Evolutionary conservation across 306 rosid species (phyloP), one percentile per base, ranked within the genome.

Genomic region (Oemleria cerasiformis): DNA sequence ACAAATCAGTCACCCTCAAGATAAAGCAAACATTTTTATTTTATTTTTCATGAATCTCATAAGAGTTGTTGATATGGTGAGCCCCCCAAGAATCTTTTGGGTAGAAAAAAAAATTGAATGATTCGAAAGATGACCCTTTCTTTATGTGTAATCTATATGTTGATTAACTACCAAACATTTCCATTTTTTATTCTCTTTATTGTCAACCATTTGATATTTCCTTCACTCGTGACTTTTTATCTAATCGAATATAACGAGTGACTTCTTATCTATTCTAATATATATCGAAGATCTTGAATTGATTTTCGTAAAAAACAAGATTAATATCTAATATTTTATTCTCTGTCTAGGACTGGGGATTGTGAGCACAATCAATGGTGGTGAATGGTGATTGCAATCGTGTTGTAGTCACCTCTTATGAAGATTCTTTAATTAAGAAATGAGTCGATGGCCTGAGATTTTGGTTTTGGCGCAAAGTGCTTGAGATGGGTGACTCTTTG

Each of bases 1-100:
- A 70, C 56, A 72, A 78, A 65, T 15, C 60, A 56, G 63, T 72
- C 77, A 48, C 65, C 61, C 55, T 72, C 81, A 57, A 50, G 56
- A 65, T 42, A 40, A 65, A 15, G 57, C 75, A 45, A 51, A 47
- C 36, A 19, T 8, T 2, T 21, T 36, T 7, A 21, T 48, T 21
- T n/a, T 17, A n/a, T 11, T 21, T 0, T 58, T 58, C 5, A 21
- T 72, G 68, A 64, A 65, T 71, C 73, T 72, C 40, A 16, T 21
- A 51, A 47, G 47, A 42, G 30, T 44, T 25, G 8, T 56, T 62
- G 76, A 71, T 64, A 44, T 57, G 72, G 73, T 71, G 57, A 65
- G 48, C 62, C 73, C 49, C 49, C 43, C 55, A 36, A 16, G 64
- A 77, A 65, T 65, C 75, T 38, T 65, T 71, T 65, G 41, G 49